Base-by-base conservation (phyloP, 2,329 filamentous ascomycete species). In the Diaporthe citrichinensis region DNA sequence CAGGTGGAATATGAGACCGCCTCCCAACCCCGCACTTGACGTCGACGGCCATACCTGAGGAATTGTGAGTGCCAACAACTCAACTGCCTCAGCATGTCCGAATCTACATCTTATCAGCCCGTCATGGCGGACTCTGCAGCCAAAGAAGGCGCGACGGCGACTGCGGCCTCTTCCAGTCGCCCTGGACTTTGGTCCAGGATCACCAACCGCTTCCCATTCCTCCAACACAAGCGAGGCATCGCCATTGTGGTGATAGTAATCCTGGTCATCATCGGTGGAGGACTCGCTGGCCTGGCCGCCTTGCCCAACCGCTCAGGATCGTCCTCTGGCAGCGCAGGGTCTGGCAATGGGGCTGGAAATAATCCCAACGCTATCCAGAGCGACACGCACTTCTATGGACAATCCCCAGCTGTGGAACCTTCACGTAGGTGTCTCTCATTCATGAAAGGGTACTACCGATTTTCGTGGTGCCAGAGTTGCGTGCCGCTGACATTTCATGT, bases 381-480 rank as follows among this genome's bases (percentile, higher is more conserved):
- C 55, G 86, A 90, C 77, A 77, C 80, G 0, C 83, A 84, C 74
- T 90, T 90, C 72, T 89, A 89, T 74, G 88, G 88, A 51, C 82
- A 86, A 77, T 89, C 87, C 12, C 86, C 87, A 39, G 84, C 87
- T 0, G 85, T 89, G 0, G 89, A 90, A 77, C 88, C 88, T 6
- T 87, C 88, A 10, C 88, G 87, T 89, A 78, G 81, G 88, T 84
- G 51, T 14, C 4, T 17, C 10, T 44, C 36, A 12, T 25, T 20
- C 23, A 23, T 69, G n/a, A 31, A n/a, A 1, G 14, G 34, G 31
- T 41, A 14, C 14, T 39, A 23, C 9, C 9, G 34, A 14, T 28
- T 20, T 20, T 20, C 46, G 8, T n/a, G 2, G 8, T n/a, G n/a
- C 31, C 4, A n/a, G 3, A 36, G 2, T 14, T 17, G 10, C 17